These are phyloP conservation scores for Fusarium sterilihyphosum DNA, from an alignment of 2,329 filamentous ascomycete genomes.

Conservation along the genomic window DNA sequence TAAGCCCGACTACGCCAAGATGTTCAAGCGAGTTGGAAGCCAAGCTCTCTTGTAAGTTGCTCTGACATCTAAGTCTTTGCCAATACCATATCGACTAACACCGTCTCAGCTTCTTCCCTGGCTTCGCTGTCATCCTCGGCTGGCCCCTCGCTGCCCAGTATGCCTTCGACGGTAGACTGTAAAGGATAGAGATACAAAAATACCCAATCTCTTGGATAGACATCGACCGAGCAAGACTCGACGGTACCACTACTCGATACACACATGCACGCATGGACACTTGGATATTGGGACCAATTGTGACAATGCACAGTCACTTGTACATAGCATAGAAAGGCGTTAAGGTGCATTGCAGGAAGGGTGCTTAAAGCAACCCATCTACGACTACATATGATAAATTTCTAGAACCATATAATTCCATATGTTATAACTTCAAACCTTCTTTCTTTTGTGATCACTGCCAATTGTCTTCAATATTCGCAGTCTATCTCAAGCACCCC, in stretches of 20 bases:
- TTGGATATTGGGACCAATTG: slow-evolving; percentile 19
- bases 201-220: slow-evolving; percentile 11
- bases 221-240: slow-evolving; percentile 32
- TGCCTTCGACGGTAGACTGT: slow-evolving; percentile 48
- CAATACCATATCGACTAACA: slow-evolving; percentile 14
- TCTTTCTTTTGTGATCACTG: not conserved
- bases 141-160: slow-evolving; percentile 48
- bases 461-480: too few relatives aligned
- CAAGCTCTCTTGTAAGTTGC: slow-evolving; percentile 49
- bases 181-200: slow-evolving; percentile 17
- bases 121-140: slow-evolving; percentile 47
- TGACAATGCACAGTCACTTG: slow-evolving; percentile 39
- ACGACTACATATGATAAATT: slow-evolving; percentile 40
- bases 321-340: slow-evolving; percentile 46
- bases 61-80: not conserved
- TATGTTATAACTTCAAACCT: slow-evolving; percentile 31
- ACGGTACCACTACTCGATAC: slow-evolving; percentile 17
- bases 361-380: slow-evolving; percentile 38
- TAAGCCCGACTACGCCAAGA: slow-evolving; percentile 46
- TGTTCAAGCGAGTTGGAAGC: slow-evolving; percentile 46
- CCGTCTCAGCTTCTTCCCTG: slow-evolving; percentile 47
- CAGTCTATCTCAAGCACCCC: not conserved
- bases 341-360: slow-evolving; percentile 39
- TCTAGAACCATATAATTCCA: slow-evolving; percentile 43
- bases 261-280: slow-evolving; percentile 13